These are phyloP conservation scores for Brassica carinata DNA, from an alignment of 345 rosid species.

Conservation along the genomic window DNA sequence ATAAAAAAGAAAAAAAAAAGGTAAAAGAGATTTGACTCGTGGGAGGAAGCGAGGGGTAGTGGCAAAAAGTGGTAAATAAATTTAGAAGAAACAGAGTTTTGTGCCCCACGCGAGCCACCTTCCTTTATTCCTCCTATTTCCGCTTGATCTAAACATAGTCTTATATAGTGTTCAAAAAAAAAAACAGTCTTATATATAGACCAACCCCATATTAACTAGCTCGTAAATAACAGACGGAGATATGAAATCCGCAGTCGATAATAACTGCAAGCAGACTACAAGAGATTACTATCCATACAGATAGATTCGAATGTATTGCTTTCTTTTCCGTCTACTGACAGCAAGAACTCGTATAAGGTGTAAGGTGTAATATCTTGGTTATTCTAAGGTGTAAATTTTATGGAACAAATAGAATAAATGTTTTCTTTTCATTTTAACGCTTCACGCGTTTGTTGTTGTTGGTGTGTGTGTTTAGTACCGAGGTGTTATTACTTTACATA, in stretches of 20 bases:
- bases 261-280: background rate
- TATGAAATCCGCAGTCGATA: background rate
- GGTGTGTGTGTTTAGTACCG: background rate
- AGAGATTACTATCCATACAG: background rate
- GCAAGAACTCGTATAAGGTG: background rate
- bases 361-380: background rate
- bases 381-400: background rate
- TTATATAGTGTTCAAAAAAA: background rate
- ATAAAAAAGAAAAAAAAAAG: background rate
- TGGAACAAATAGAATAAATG: background rate
- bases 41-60: slow-evolving; percentile 25
- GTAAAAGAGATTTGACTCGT: slow-evolving; percentile 17
- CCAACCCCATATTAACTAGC: background rate
- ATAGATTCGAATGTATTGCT: background rate
- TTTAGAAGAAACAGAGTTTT: slow-evolving; percentile 29
- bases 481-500: background rate
- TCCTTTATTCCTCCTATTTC: background rate
- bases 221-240: background rate
- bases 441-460: background rate
- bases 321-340: background rate
- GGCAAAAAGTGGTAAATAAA: slow-evolving; percentile 13
- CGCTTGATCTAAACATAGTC: background rate
- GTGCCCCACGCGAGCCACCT: slow-evolving; percentile 48
- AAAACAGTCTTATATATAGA: background rate
- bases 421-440: background rate